phyloP scores from a whole-genome alignment of 495 filamentous ascomycete genomes.

The Neurospora cerealis region DNA sequence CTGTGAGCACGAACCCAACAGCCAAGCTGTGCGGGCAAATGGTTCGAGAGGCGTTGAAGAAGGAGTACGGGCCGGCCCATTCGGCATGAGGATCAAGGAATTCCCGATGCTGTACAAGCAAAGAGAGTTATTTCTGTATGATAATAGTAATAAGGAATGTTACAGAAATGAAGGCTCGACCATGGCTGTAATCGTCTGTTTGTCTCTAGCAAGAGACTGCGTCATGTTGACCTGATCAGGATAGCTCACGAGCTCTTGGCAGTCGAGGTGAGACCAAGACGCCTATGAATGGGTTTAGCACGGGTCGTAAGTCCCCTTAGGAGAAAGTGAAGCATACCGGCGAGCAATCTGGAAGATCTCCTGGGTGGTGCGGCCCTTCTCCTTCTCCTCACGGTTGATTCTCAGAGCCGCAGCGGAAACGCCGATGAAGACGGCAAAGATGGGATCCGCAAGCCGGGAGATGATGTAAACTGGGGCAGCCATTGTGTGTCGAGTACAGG shows the following conservation, averaged over 20 bases:
- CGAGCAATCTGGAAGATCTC: slow-evolving; percentile 41
- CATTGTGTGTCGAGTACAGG: slow-evolving; percentile 24
- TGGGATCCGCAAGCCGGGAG: slow-evolving; percentile 65
- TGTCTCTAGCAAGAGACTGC: not conserved
- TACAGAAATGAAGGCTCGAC: not conserved
- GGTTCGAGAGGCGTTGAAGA: slow-evolving; percentile 75
- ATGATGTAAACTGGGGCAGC: slow-evolving; percentile 44
- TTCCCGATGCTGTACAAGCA: not conserved
- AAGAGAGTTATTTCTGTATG: not conserved
- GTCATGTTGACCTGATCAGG: not conserved
- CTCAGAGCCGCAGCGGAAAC: slow-evolving; percentile 50
- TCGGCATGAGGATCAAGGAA: slow-evolving; percentile 11
- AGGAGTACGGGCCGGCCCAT: slow-evolving; percentile 48
- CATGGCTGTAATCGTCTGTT: not conserved
- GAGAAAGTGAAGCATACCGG: slow-evolving; percentile 26
- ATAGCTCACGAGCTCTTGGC: slow-evolving; percentile 10
- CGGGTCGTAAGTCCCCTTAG: not conserved
- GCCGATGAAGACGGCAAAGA: slow-evolving; percentile 80
- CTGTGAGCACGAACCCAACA: slow-evolving; percentile 75
- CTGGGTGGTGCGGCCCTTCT: slow-evolving; percentile 45
- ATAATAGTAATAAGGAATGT: not conserved
- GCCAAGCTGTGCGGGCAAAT: slow-evolving; percentile 84
- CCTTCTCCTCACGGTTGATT: slow-evolving; percentile 77
- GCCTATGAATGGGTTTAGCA: slow-evolving; percentile 6
- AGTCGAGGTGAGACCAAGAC: slow-evolving; percentile 11